Conservation (phyloP, 768 basidiomycete species). For the Neoboletus subvelutipes region DNA sequence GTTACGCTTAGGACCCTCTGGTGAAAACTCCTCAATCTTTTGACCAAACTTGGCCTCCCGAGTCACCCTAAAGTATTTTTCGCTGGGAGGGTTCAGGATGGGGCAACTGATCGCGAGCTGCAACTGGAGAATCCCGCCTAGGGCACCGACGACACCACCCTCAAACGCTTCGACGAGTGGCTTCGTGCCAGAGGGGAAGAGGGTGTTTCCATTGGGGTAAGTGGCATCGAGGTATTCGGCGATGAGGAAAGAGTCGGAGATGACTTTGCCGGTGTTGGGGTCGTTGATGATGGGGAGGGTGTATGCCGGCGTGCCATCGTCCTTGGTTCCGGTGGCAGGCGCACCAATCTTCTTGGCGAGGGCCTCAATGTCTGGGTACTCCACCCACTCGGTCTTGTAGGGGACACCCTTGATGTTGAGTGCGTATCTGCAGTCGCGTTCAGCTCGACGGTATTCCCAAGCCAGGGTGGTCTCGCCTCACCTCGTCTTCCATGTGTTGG, state of each 20-base stretch:
- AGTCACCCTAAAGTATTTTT: conserved; percentile 34
- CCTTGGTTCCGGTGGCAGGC: conserved; percentile 28
- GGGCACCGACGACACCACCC: conserved; percentile 7
- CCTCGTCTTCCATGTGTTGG: conserved; percentile 49
- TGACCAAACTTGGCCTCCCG: conserved; percentile 33
- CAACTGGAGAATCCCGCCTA: conserved; percentile 11
- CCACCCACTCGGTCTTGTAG: conserved; percentile 44
- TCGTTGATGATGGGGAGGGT: conserved; percentile 45
- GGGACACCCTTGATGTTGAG: conserved; percentile 43
- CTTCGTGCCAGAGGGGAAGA: conserved; percentile 42
- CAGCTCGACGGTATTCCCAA: neutral
- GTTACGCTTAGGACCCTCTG: conserved; percentile 26
- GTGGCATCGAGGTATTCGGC: conserved; percentile 46
- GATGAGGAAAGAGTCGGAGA: conserved; percentile 44
- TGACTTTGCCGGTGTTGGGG: conserved; percentile 32
- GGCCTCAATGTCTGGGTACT: conserved; percentile 41
- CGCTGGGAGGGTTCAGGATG: conserved; percentile 29
- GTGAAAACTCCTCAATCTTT: conserved; percentile 38
- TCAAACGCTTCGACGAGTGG: conserved; percentile 44
- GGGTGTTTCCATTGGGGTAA: conserved; percentile 37
- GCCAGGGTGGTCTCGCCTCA: conserved; percentile 22
- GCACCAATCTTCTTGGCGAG: conserved; percentile 34
- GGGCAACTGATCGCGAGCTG: conserved; percentile 14
- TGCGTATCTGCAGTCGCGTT: conserved; percentile 28
- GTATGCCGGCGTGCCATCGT: conserved; percentile 35